Base-by-base conservation (phyloP, 331 rosid genomes). In the Malus hybrid region DNA sequence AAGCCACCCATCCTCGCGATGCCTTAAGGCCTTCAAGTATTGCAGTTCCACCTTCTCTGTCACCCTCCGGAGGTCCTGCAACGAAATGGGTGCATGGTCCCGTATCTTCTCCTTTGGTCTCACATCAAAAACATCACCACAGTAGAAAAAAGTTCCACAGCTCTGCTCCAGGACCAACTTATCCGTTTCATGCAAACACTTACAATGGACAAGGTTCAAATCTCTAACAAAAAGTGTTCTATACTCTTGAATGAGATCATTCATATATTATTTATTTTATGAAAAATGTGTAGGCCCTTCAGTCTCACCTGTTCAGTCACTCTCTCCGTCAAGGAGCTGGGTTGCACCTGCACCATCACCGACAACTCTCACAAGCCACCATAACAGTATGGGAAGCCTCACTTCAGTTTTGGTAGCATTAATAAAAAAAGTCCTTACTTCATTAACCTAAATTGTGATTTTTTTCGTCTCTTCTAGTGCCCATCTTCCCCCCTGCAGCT, bases 41-140 rank as follows among this genome's bases (percentile, higher is more conserved):
- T 78, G 89, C 92, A 64, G 71, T 90, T 77, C 86, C 96, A 71
- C 97, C 93, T 81, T 83, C 88, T 19, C 79, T 70, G 66, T 71
- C 89, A 77, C 64, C 70, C 57, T 71, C 48, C 26, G 74, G 77
- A 79, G 65, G 66, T 73, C 80, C 83, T 66, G 58, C 72, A 74
- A 86, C 78, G 74, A 81, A 69, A 72, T 75, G 86, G 97, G 77
- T 16, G 44, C 82, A 82, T 32, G 78, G 81, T 75, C 86, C 60
- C 63, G 71, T 61, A 77, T 81, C 78, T 84, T 79, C 93, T 46
- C 91, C 88, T 63, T 62, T 82, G 67, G 68, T 67, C 66, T 66
- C 81, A 53, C 84, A 63, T 74, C 84, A 85, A 57, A 85, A 80
- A 53, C 84, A 84, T 73, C 88, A 80, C 73, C 76, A 80, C 78